phyloP scores from a whole-genome alignment of 2,329 filamentous ascomycete genomes.

The Xylariales sp. region DNA sequence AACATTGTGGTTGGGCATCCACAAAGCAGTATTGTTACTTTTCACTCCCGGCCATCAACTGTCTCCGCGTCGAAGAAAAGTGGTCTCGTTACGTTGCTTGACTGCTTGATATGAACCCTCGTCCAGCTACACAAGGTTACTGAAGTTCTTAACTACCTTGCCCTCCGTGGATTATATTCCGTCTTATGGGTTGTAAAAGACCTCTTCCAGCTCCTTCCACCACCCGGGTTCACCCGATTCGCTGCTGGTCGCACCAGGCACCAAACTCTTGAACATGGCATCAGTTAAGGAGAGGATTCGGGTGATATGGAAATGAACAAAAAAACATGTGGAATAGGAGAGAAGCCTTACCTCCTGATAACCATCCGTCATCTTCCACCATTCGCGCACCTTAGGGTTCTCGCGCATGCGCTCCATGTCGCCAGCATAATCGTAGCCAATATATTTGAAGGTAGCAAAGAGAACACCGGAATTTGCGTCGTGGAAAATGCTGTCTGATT shows the following conservation, averaged over 20 bases:
- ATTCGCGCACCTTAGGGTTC: slow-evolving; percentile 69
- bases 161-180: too few relatives aligned
- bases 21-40: too few relatives aligned
- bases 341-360: slow-evolving; percentile 63
- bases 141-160: too few relatives aligned
- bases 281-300: too few relatives aligned
- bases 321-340: too few relatives aligned
- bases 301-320: too few relatives aligned
- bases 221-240: slow-evolving; percentile 57
- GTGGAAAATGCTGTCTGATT: slow-evolving; percentile 67
- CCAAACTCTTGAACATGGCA: slow-evolving; percentile 38
- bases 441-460: slow-evolving; percentile 75
- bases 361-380: slow-evolving; percentile 77
- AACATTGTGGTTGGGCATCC: too few relatives aligned
- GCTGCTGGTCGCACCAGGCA: slow-evolving; percentile 55
- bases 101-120: too few relatives aligned
- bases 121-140: too few relatives aligned
- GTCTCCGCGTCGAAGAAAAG: too few relatives aligned
- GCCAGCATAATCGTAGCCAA: slow-evolving; percentile 65
- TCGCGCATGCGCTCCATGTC: slow-evolving; percentile 75
- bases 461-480: slow-evolving; percentile 59
- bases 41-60: too few relatives aligned
- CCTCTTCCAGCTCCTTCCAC: slow-evolving; percentile 68
- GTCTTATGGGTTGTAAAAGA: slow-evolving; percentile 55
- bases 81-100: too few relatives aligned